Base-by-base conservation (phyloP, 306 rosid genomes). In the Trifolium repens region DNA sequence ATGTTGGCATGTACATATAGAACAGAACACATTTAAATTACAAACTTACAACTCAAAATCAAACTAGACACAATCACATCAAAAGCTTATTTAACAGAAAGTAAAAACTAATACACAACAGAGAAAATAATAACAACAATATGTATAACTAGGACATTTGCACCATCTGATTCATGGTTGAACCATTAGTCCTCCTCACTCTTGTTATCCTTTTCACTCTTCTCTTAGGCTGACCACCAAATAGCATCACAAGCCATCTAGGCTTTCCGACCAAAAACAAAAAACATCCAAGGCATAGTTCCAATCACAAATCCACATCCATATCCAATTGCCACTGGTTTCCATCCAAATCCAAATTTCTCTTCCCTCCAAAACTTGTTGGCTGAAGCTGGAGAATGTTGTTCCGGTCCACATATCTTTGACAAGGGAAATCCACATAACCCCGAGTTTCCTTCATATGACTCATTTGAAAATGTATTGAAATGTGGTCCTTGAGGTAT, bases 401-500 rank as follows among this genome's bases (percentile, higher is more conserved):
- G 13, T 4, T 54, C 61, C 1, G 30, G 32, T 54, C 61, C 32
- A 54, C 61, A 54, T 8, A 9, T 54, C 32, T 54, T 54, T 19
- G 32, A 19, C 14, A 54, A 17, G 0, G 32, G 32, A 3, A 54
- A 19, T 19, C 61, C 61, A 9, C 61, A 54, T 9, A 54, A 19
- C 3, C 63, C 77, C 5, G 0, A 24, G 58, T 86, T 83, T 32
- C 67, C 85, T 3, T 17, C 6, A 5, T 78, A 86, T 1, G 90
- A 86, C 12, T 57, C 69, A 1, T 37, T 75, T 2, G 13, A 16
- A 65, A 86, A 86, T 30, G 85, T 81, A 9, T 52, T 15, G n/a
- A 86, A 83, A 11, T 86, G 87, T 1, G 65, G 67, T 9, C 90
- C 84, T 14, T 14, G 49, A 37, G 90, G 87, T 22, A 86, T 79